Conservation (phyloP, 2,329 filamentous ascomycete genomes). For the Aspergillus nomiae region DNA sequence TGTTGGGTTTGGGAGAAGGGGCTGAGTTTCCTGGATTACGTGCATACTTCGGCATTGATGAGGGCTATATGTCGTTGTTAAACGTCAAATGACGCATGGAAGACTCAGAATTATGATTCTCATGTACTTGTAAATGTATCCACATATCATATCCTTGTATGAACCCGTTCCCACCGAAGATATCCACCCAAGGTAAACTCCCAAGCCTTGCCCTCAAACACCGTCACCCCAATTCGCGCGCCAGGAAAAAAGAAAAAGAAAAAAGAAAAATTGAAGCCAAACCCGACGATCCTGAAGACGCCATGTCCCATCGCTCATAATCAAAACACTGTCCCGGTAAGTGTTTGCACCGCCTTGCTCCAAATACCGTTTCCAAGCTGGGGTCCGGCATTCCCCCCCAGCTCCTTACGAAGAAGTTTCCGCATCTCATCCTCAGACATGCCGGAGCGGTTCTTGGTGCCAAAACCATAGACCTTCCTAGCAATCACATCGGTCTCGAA, state of each 20-base stretch:
- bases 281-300: neutral
- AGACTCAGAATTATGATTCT: neutral
- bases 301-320: slow-evolving; percentile 3
- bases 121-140: neutral
- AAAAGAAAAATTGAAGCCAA: neutral
- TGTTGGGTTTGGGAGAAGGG: neutral
- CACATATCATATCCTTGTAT: neutral
- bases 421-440: slow-evolving; percentile 40
- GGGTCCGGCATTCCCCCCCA: slow-evolving; percentile 19
- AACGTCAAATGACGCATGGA: neutral
- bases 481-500: slow-evolving; percentile 42
- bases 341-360: slow-evolving; percentile 40
- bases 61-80: too few species aligned
- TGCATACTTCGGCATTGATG: too few species aligned
- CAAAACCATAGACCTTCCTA: slow-evolving; percentile 45
- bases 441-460: slow-evolving; percentile 26
- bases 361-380: slow-evolving; percentile 42
- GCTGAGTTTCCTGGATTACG: neutral
- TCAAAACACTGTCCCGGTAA: slow-evolving; percentile 40
- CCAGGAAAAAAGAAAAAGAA: neutral
- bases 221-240: neutral
- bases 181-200: neutral
- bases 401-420: slow-evolving; percentile 34
- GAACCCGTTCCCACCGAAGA: neutral
- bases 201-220: neutral